Conservation (phyloP, 2,329 filamentous ascomycete genomes). For the Penicillium sp. region DNA sequence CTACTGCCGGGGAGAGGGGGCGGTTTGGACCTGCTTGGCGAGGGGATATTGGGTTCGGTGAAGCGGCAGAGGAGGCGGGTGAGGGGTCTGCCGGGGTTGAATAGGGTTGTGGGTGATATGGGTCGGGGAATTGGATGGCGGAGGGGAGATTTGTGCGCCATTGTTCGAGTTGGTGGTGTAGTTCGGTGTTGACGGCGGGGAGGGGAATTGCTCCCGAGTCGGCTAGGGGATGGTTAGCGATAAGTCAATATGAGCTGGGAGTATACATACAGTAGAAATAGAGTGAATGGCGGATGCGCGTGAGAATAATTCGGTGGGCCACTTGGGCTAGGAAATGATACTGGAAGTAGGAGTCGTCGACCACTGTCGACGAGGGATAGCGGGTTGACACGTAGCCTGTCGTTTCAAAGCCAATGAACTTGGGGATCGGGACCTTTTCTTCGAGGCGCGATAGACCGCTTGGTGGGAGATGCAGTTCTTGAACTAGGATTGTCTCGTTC, state of each 20-base stretch:
- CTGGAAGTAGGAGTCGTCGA: conserved; percentile 56
- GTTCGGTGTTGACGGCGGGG: conserved; percentile 50
- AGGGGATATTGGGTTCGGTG: conserved; percentile 22
- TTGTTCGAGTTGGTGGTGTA: conserved; percentile 56
- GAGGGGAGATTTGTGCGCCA: conserved; percentile 54
- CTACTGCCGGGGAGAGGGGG: conserved; percentile 34
- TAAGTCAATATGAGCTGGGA: not conserved
- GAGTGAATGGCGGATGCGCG: conserved; percentile 51
- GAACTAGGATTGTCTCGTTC: conserved; percentile 56
- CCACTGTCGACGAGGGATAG: conserved; percentile 35
- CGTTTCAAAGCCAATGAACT: conserved; percentile 49
- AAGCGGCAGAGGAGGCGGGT: conserved; percentile 19
- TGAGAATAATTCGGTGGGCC: conserved; percentile 56
- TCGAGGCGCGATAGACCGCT: conserved; percentile 53
- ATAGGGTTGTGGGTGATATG: conserved; percentile 11
- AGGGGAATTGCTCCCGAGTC: conserved; percentile 47
- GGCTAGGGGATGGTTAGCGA: conserved; percentile 21
- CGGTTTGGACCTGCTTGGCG: conserved; percentile 17
- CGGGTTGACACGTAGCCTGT: conserved; percentile 33
- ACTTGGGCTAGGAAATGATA: conserved; percentile 59
- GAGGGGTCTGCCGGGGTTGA: conserved; percentile 22
- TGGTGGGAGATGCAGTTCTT: conserved; percentile 53
- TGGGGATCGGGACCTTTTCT: conserved; percentile 53
- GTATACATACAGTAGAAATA: conserved; percentile 47
- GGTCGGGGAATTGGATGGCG: conserved; percentile 47